Conservation (phyloP, 164 flowering plant genomes). For the Litsea cubeba region DNA sequence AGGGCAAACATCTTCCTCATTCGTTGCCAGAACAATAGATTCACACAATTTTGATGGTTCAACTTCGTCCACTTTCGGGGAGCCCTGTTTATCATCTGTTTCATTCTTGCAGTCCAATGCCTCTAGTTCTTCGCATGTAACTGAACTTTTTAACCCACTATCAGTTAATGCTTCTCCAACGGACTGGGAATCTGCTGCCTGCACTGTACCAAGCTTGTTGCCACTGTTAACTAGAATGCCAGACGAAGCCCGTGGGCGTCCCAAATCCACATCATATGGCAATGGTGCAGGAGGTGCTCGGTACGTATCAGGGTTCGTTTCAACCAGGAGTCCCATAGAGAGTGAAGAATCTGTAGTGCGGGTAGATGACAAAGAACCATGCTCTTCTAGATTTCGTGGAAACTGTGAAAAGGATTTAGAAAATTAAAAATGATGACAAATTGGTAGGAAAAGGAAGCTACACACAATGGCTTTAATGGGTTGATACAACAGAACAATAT, state of each 20-base stretch:
- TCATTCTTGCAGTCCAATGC: slow-evolving; percentile 37
- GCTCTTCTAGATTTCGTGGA: slow-evolving; percentile 57
- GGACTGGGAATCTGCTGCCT: slow-evolving; percentile 3
- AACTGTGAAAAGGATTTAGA: slow-evolving; percentile 39
- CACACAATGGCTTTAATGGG: too few species aligned
- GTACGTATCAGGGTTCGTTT: slow-evolving; percentile 64
- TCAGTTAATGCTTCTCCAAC: slow-evolving; percentile 26
- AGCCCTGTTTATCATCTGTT: slow-evolving; percentile 26
- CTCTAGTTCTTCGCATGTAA: slow-evolving; percentile 29
- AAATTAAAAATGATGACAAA: neutral
- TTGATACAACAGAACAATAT: too few species aligned
- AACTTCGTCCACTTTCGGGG: slow-evolving; percentile 37
- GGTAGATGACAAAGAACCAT: slow-evolving; percentile 39
- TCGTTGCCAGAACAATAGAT: slow-evolving; percentile 19
- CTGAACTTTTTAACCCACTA: slow-evolving; percentile 20
- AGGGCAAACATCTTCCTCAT: slow-evolving; percentile 81
- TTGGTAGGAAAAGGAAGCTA: neutral
- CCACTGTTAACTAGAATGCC: slow-evolving; percentile 17
- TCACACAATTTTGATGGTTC: slow-evolving; percentile 35
- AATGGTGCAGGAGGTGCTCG: slow-evolving; percentile 77
- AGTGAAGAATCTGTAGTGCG: slow-evolving; percentile 33
- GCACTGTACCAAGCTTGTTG: slow-evolving; percentile 19
- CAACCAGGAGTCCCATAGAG: slow-evolving; percentile 47
- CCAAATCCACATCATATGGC: slow-evolving; percentile 60
- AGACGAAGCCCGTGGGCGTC: slow-evolving; percentile 33